Evolutionary conservation across 768 basidiomycete genomes (phyloP).

Genomic region (Collybia nuda): DNA sequence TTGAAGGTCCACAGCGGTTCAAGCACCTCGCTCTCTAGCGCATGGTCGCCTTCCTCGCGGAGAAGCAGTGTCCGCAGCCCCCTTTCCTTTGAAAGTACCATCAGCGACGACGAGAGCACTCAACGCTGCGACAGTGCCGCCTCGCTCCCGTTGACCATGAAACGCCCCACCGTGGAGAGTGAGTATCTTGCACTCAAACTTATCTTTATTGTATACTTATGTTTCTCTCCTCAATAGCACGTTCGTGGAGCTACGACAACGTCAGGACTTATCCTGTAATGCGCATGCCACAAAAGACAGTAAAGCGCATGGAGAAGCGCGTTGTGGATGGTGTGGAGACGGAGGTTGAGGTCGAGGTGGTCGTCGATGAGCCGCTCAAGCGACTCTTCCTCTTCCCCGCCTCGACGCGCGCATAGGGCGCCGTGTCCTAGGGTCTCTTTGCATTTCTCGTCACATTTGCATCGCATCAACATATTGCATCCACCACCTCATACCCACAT

Average conservation of each 20-base stretch:
- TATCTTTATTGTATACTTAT: neutral
- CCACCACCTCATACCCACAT: neutral
- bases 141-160: conserved; percentile 21
- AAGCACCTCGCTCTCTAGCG: conserved; percentile 34
- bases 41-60: conserved; percentile 24
- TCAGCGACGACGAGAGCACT: conserved; percentile 28
- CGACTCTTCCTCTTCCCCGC: conserved; percentile 69
- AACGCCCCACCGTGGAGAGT: conserved; percentile 55
- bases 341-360: conserved; percentile 51
- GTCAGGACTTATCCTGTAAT: conserved; percentile 67
- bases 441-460: conserved; percentile 3
- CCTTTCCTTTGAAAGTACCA: conserved; percentile 26
- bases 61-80: conserved; percentile 30
- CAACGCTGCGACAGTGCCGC: conserved; percentile 19
- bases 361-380: conserved; percentile 55
- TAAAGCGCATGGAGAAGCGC: conserved; percentile 52
- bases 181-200: conserved; percentile 20
- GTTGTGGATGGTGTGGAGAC: conserved; percentile 52
- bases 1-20: conserved; percentile 36
- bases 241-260: conserved; percentile 79
- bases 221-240: conserved; percentile 37
- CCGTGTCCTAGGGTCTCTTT: neutral
- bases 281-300: conserved; percentile 54
- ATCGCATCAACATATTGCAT: conserved; percentile 5
- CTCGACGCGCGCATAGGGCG: conserved; percentile 9